Percentiles rank a stretch among this genome's conserved stretches.
These are phyloP conservation scores for Starmerella stellata DNA, from an alignment of 805 yeast genomes.

Conservation along the genomic window DNA sequence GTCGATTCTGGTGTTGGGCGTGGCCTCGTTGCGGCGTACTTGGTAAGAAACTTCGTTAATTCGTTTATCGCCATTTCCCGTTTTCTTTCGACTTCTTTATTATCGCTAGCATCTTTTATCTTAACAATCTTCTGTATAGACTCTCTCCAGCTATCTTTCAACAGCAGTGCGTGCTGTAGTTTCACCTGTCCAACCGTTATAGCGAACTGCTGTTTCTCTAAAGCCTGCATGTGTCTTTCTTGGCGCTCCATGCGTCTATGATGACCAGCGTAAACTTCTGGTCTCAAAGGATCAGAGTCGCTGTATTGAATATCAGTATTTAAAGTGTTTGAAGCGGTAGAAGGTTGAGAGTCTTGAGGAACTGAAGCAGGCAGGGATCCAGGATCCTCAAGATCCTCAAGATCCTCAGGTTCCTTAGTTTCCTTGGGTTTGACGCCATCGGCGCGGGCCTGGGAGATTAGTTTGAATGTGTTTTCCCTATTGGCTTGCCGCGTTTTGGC, in stretches of 20 bases:
- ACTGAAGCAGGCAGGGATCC: not conserved
- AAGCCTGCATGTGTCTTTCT: slow-evolving; percentile 40
- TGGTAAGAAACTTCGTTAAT: slow-evolving; percentile 22
- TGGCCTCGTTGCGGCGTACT: slow-evolving; percentile 8
- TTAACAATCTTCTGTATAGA: slow-evolving; percentile 32
- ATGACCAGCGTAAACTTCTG: slow-evolving; percentile 25
- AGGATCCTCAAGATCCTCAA: not conserved
- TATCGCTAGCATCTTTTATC: slow-evolving; percentile 32
- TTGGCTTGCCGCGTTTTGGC: not conserved
- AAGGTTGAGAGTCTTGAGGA: not conserved
- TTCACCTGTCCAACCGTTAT: slow-evolving; percentile 37
- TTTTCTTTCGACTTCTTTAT: slow-evolving; percentile 35
- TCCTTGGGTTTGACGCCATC: not conserved
- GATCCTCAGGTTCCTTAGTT: too few species aligned
- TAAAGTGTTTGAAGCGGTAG: too few species aligned
- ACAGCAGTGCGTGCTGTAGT: slow-evolving; percentile 29
- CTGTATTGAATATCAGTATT: not conserved
- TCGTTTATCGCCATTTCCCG: slow-evolving; percentile 35
- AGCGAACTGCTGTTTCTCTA: slow-evolving; percentile 36
- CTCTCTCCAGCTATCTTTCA: slow-evolving; percentile 32
- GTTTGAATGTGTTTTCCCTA: not conserved
- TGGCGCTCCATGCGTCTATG: slow-evolving; percentile 47
- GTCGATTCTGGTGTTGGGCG: not conserved
- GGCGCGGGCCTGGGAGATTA: not conserved
- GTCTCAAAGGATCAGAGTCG: slow-evolving; percentile 30